Evolutionary conservation across 495 filamentous ascomycete species (phyloP).

Genomic region (Penicillium silybi): DNA sequence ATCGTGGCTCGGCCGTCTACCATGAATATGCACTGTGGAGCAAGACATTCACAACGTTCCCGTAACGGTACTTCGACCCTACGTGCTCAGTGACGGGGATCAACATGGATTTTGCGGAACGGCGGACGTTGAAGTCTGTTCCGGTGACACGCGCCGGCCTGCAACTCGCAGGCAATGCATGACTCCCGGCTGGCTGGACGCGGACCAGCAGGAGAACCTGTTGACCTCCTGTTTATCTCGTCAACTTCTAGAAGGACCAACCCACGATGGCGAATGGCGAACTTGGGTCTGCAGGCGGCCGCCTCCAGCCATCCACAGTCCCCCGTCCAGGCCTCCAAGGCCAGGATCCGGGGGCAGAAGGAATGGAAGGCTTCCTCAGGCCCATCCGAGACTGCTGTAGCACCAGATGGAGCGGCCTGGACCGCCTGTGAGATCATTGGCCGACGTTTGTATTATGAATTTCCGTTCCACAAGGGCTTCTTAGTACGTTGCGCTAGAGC

Average conservation of each 20-base stretch:
- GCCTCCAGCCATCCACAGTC: slow-evolving; percentile 2
- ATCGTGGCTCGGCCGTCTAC: background rate
- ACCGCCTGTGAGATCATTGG: slow-evolving; percentile 19
- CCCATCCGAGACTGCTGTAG: slow-evolving; percentile 12
- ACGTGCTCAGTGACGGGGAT: background rate
- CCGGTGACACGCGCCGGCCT: slow-evolving; percentile 18
- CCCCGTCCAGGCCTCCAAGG: background rate
- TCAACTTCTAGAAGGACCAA: slow-evolving; percentile 15
- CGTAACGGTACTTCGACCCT: background rate
- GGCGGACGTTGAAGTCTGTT: slow-evolving; percentile 10
- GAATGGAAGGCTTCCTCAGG: background rate
- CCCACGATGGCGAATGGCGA: slow-evolving; percentile 1
- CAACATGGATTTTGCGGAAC: slow-evolving; percentile 4
- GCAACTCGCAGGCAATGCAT: slow-evolving; percentile 12
- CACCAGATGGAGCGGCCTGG: slow-evolving; percentile 19
- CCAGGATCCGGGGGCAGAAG: background rate
- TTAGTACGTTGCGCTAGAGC: slow-evolving; percentile 3
- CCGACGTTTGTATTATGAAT: slow-evolving; percentile 13
- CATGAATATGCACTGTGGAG: background rate
- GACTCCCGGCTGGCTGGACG: slow-evolving; percentile 15
- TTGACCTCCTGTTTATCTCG: background rate
- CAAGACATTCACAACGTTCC: background rate
- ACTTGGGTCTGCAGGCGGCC: slow-evolving; percentile 13
- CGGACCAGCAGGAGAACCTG: slow-evolving; percentile 5
- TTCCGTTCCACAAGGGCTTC: slow-evolving; percentile 18